Conservation (phyloP, 1,284 basidiomycete genomes). For the Pterulicium gracile region DNA sequence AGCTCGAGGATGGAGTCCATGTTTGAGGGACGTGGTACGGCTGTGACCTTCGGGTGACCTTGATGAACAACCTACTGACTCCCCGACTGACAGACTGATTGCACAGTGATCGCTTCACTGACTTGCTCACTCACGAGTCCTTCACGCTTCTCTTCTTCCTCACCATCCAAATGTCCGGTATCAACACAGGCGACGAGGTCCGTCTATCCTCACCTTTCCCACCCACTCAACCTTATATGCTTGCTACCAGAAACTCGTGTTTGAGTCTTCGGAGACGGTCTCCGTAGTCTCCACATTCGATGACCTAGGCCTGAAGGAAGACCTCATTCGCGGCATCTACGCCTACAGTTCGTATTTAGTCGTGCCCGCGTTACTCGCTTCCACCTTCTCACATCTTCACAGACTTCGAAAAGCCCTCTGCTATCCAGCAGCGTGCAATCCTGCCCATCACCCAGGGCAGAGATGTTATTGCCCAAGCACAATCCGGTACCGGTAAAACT, state of each 20-base stretch:
- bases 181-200: conserved; percentile 71
- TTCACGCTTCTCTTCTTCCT: conserved; percentile 25
- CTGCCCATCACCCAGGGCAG: conserved; percentile 90
- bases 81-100: no score
- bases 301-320: conserved; percentile 90
- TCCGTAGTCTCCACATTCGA: conserved; percentile 83
- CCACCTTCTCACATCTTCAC: conserved; percentile 7
- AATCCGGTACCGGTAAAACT: conserved; percentile 99
- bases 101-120: no score
- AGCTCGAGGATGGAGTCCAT: conserved; percentile 93
- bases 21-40: no score
- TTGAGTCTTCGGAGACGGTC: conserved; percentile 95
- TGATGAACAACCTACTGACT: no score
- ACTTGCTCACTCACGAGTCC: conserved; percentile 48
- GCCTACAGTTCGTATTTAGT: conserved; percentile 82
- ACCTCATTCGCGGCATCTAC: conserved; percentile 94
- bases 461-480: conserved; percentile 97
- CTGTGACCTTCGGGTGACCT: no score
- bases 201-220: conserved; percentile 10
- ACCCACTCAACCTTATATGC: conserved; percentile 13
- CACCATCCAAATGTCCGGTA: conserved; percentile 77
- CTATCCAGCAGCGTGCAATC: conserved; percentile 98
- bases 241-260: conserved; percentile 72
- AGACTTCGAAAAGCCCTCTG: conserved; percentile 99
- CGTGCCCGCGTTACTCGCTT: conserved; percentile 7